A percentile compares a stretch with the other conserved stretches of the same genome.
Evolutionary conservation across 805 yeast genomes (phyloP).

Genomic region (Teunomyces aglyptinius): DNA sequence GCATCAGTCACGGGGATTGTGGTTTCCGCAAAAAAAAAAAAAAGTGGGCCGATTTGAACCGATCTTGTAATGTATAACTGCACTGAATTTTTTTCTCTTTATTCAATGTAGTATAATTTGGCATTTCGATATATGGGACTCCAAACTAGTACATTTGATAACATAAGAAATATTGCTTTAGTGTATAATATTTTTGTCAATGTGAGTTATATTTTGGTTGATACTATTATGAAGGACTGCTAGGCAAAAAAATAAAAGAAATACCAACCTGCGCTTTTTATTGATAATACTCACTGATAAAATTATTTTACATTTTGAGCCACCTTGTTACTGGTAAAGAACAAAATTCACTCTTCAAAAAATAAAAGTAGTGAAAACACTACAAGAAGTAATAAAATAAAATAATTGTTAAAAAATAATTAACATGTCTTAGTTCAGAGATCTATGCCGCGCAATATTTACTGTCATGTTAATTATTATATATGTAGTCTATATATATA

Average conservation of each 20-base stretch:
- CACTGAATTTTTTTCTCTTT: background rate
- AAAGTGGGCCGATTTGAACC: background rate
- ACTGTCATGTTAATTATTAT: background rate
- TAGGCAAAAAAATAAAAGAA: background rate
- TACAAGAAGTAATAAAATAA: background rate
- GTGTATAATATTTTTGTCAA: background rate
- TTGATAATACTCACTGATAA: background rate
- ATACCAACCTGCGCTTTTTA: background rate
- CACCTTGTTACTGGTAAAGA: constrained; percentile 1
- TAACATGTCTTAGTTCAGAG: constrained; percentile 1
- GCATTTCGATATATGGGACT: background rate
- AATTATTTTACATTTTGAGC: background rate
- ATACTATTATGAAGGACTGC: background rate
- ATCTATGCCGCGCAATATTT: constrained; percentile 1
- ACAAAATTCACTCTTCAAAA: background rate
- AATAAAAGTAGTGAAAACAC: background rate
- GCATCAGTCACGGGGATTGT: background rate
- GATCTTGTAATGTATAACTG: background rate
- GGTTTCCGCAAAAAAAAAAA: background rate
- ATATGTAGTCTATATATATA: background rate
- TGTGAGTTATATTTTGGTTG: background rate
- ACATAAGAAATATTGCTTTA: background rate
- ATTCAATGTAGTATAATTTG: too few species aligned
- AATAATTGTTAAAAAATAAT: background rate
- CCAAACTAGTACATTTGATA: background rate